Evolutionary conservation across 2,329 filamentous ascomycete genomes (phyloP), one percentile per base, ranked within the genome.

Genomic region (Verticillium longisporum): DNA sequence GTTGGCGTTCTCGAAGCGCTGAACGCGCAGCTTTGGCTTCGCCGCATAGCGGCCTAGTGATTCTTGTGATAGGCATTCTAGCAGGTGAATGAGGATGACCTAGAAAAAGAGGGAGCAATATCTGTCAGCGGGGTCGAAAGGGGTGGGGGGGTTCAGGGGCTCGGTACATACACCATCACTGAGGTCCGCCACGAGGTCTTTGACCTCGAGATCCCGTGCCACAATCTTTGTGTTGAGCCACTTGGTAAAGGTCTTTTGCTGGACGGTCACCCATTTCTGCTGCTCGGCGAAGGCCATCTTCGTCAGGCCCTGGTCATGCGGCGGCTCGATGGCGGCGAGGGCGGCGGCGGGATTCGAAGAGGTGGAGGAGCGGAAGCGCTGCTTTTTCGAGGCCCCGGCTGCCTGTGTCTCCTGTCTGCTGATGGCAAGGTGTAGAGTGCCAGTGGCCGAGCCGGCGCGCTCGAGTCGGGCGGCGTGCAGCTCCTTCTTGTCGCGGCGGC

Each of bases 201-300:
- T 88, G 70, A 98, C 91, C 70, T 88, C 87, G 65, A 97, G 78
- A 61, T 88, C 80, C 68, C 94, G 87, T 63, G 81, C 83, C 74
- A 90, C 88, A 70, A 99, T 81, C 79, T 99, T 99, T 69, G 92
- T 96, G 78, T 99, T 99, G 68, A 99, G 86, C 77, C 95, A 99
- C 91, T 98, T 99, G 62, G 93, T 97, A 77, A 99, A 99, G 33
- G 95, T 99, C 84, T 98, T 99, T 77, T 98, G 90, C 81, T 98
- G 94, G 77, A 97, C 92, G 72, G 82, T 87, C 69, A 89, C 83
- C 86, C 86, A 89, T 74, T 82, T 80, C 74, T 88, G 83, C 76
- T 88, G 83, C 73, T 86, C 84, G 66, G 82, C 77, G 73, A 80
- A 85, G 61, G 83, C 85, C 86, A 88, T 88, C 74, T 79, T 87